Evolutionary conservation across 345 rosid species (phyloP).

Genomic region (Citrus medica): DNA sequence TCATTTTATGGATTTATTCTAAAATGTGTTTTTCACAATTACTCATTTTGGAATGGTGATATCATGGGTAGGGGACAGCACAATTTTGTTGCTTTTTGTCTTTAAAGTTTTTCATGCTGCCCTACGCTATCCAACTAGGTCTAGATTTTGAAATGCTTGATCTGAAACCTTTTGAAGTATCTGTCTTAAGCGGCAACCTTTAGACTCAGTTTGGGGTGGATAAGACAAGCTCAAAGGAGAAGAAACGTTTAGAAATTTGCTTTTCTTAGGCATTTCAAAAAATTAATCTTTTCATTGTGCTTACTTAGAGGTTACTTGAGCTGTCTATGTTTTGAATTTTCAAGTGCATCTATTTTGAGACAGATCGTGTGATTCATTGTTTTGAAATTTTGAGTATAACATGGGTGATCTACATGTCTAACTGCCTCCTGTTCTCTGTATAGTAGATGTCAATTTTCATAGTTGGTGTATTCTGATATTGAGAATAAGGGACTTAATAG

Average conservation of each 20-base stretch:
- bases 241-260: not conserved
- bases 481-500: not conserved
- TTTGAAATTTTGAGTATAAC: not conserved
- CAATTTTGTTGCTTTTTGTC: not conserved
- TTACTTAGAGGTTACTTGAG: not conserved
- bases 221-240: not conserved
- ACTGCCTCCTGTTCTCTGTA: not conserved
- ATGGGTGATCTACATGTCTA: not conserved
- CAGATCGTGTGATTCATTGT: not conserved
- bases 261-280: not conserved
- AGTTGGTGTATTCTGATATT: not conserved
- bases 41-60: not conserved
- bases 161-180: not conserved
- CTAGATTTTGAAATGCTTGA: not conserved
- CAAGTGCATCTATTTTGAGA: not conserved
- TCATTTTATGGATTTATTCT: not conserved
- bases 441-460: not conserved
- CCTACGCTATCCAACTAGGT: not conserved
- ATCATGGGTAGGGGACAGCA: not conserved
- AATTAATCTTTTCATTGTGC: not conserved
- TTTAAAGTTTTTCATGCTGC: not conserved
- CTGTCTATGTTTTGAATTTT: not conserved
- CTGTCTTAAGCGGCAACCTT: not conserved
- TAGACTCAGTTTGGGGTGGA: not conserved
- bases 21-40: not conserved